phyloP scores from a whole-genome alignment of 1,139 yeast genomes.

The Blastobotrys capitulatus region DNA sequence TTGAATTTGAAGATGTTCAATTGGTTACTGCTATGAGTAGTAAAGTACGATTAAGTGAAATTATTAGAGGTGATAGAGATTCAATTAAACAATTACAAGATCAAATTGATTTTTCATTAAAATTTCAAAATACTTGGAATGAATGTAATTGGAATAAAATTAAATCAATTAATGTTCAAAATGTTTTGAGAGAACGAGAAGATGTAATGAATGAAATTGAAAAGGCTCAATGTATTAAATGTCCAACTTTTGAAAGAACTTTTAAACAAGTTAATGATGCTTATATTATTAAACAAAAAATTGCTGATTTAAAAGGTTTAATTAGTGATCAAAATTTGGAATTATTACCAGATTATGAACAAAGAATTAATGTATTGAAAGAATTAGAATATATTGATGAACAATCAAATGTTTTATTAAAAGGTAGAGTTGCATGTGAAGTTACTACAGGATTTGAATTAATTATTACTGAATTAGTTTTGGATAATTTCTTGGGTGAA shows the following conservation, averaged over 20 bases:
- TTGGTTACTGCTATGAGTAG: conserved; percentile 44
- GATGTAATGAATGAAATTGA: conserved; percentile 38
- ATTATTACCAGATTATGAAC: conserved; percentile 88
- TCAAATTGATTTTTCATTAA: conserved; percentile 40
- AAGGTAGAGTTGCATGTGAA: conserved; percentile 86
- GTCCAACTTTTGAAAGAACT: conserved; percentile 43
- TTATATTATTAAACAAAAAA: conserved; percentile 44
- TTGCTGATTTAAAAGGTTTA: conserved; percentile 51
- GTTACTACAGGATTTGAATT: conserved; percentile 88
- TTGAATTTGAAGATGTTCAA: conserved; percentile 46
- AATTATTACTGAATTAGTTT: conserved; percentile 77
- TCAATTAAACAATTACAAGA: conserved; percentile 41
- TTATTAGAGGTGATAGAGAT: conserved; percentile 42
- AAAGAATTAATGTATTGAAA: conserved; percentile 70
- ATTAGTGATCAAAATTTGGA: conserved; percentile 86
- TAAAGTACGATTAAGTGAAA: conserved; percentile 39
- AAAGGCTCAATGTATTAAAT: conserved; percentile 25
- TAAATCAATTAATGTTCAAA: conserved; percentile 18
- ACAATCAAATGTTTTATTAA: conserved; percentile 68
- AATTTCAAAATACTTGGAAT: conserved; percentile 42
- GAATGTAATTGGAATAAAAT: conserved; percentile 31
- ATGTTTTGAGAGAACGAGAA: conserved; percentile 37
- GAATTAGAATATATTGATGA: conserved; percentile 72
- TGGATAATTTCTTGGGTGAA: conserved; percentile 88
- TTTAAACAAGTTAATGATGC: conserved; percentile 46